A percentile compares a stretch with the other conserved stretches of the same genome.
Evolutionary conservation across 139 green algal species (phyloP).

Genomic region (Pleodorina starrii): DNA sequence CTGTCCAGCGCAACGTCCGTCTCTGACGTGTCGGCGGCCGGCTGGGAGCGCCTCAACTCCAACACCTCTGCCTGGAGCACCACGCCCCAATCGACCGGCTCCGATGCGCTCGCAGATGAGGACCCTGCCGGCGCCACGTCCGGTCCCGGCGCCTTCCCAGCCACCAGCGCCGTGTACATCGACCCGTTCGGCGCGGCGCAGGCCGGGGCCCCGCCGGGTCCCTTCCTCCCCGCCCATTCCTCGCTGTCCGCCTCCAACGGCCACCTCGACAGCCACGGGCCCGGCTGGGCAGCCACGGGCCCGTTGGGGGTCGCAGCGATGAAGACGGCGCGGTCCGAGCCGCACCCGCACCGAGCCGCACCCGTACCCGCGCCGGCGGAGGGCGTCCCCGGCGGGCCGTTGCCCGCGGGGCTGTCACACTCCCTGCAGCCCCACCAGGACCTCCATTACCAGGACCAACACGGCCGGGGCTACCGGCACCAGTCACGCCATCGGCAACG

Average conservation of each 20-base stretch:
- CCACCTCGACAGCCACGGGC: too few relatives aligned
- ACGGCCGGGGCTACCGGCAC: not conserved
- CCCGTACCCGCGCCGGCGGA: not conserved
- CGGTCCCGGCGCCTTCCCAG: not conserved
- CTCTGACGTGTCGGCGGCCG: constrained; percentile 9
- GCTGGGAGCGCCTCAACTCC: constrained; percentile 31
- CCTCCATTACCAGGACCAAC: not conserved
- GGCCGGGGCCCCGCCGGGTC: not conserved
- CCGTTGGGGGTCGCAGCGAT: too few relatives aligned
- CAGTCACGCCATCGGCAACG: not conserved
- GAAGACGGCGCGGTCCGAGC: not conserved
- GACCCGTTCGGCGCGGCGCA: not conserved
- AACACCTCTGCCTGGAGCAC: constrained; percentile 29
- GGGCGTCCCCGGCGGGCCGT: not conserved
- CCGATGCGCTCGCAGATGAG: not conserved
- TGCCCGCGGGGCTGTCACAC: too few relatives aligned
- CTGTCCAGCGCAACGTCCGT: constrained; percentile 12
- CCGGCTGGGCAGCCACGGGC: not conserved
- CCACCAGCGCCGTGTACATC: not conserved
- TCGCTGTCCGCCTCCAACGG: too few relatives aligned
- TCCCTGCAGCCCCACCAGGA: not conserved
- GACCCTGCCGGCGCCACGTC: not conserved
- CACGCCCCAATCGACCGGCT: constrained; percentile 5
- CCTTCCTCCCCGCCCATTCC: too few relatives aligned
- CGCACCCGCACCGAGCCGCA: not conserved